Evolutionary conservation across 1,284 basidiomycete genomes (phyloP), one percentile per base, ranked within the genome.

Genomic region (Irpex sp.): DNA sequence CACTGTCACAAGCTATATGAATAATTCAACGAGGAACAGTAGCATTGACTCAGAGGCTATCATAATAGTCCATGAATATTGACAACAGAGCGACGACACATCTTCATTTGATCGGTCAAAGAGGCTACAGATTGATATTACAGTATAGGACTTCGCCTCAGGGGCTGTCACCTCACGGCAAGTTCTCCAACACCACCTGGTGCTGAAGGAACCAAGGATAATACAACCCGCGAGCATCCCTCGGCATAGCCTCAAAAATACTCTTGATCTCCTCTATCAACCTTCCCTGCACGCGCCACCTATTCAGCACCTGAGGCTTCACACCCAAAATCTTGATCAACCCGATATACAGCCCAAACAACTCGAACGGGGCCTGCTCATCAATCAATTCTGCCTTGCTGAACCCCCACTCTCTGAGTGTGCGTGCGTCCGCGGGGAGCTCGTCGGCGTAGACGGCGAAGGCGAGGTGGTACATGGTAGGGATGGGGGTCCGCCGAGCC

Each of bases 141-240:
- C 5, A n/a, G n/a, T n/a, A n/a, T n/a, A 33, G 28, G 12, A 45
- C n/a, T 12, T 45, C 1, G n/a, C 14, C n/a, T 45, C 39, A n/a
- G 5, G 4, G 2, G 14, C n/a, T 45, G 3, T 45, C 39, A 45
- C 39, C 12, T 45, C 39, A 14, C 0, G 39, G n/a, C 28, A 33
- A 33, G 28, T 45, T n/a, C n/a, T 45, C 71, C 8, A 77, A 58
- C 2, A 77, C 54, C 47, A 69, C 67, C 60, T 72, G 68, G 61
- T 78, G 72, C 61, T 71, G 3, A 18, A 75, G 65, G 56, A 77
- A 74, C 75, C 76, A 77, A 0, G 68, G 63, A 58, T 72, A 76
- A 60, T 72, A 74, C 14, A 58, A 64, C 8, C 73, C 72, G 39
- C 70, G 63, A 8, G 28, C 28, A 4, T 33, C 18, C 5, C 57